These are phyloP conservation scores for Blepharisma undulans DNA, from an alignment of 169 alveolate genomes.

Conservation along the genomic window DNA sequence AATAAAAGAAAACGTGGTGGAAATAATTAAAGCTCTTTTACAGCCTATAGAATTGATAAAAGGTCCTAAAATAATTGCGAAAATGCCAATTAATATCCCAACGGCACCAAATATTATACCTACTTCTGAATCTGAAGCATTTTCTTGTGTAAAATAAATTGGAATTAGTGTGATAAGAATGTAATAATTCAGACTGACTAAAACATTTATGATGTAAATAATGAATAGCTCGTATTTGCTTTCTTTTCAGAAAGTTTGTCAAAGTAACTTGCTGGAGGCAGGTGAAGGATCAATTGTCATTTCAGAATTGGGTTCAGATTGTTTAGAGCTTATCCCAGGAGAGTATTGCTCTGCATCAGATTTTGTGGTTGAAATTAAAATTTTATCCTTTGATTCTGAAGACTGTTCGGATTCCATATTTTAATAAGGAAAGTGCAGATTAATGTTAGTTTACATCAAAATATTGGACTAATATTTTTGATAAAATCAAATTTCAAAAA, in stretches of 20 bases:
- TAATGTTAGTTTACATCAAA: not conserved
- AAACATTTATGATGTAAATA: not conserved
- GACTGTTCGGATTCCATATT: not conserved
- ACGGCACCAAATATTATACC: constrained; percentile 4
- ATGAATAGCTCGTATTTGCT: constrained; percentile 30
- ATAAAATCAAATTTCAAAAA: no score
- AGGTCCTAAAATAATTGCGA: not conserved
- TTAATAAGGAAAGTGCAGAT: not conserved
- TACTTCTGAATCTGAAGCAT: not conserved
- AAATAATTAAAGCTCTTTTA: not conserved
- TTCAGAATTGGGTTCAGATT: not conserved
- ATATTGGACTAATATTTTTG: constrained; percentile 35
- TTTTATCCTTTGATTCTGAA: not conserved
- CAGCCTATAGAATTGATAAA: not conserved
- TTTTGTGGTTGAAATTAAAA: not conserved
- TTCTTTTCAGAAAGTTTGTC: not conserved
- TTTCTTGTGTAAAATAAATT: not conserved
- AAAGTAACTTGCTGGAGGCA: not conserved
- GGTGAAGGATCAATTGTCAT: not conserved
- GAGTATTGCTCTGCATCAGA: not conserved
- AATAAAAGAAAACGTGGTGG: not conserved
- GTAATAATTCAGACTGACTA: not conserved
- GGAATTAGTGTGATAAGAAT: not conserved
- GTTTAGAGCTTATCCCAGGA: not conserved
- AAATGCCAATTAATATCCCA: not conserved